These are phyloP conservation scores for Vicia villosa DNA, from an alignment of 306 rosid species.

Conservation along the genomic window DNA sequence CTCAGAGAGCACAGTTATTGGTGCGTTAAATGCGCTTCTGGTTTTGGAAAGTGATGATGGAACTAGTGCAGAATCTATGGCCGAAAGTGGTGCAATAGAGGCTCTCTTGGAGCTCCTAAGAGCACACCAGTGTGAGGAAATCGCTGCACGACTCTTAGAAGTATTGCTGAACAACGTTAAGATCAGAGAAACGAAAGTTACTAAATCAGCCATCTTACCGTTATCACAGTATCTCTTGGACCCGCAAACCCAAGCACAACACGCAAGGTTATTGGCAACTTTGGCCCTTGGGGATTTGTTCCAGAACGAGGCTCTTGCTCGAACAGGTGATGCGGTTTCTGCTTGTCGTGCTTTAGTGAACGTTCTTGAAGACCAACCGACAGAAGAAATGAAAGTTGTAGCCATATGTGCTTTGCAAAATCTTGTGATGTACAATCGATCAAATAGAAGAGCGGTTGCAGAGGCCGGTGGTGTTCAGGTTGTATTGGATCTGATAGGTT, in stretches of 20 bases:
- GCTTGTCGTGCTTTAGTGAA: conserved; percentile 98
- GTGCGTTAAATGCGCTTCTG: conserved; percentile 95
- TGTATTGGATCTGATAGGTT: conserved; percentile 92
- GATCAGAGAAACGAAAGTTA: conserved; percentile 92
- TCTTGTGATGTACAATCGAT: conserved; percentile 96
- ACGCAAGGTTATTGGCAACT: conserved; percentile 93
- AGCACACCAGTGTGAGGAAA: conserved; percentile 94
- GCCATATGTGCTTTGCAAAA: conserved; percentile 98
- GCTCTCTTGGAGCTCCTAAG: conserved; percentile 95
- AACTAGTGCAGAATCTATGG: conserved; percentile 95
- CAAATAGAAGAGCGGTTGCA: conserved; percentile 97
- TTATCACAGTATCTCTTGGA: conserved; percentile 97
- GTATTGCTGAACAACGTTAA: conserved; percentile 90
- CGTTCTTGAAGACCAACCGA: conserved; percentile 98
- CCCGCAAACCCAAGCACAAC: conserved; percentile 99
- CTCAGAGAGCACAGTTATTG: conserved; percentile 75
- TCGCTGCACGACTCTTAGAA: conserved; percentile 93
- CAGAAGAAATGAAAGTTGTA: conserved; percentile 99
- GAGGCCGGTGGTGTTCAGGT: conserved; percentile 99
- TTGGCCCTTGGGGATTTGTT: conserved; percentile 97
- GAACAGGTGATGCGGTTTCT: conserved; percentile 91
- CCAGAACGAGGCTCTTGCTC: conserved; percentile 95
- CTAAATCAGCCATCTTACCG: conserved; percentile 85
- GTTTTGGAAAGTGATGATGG: conserved; percentile 97
- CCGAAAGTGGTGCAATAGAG: conserved; percentile 99